These are phyloP conservation scores for Rhizophora apiculata DNA, from an alignment of 345 rosid species.

Conservation along the genomic window DNA sequence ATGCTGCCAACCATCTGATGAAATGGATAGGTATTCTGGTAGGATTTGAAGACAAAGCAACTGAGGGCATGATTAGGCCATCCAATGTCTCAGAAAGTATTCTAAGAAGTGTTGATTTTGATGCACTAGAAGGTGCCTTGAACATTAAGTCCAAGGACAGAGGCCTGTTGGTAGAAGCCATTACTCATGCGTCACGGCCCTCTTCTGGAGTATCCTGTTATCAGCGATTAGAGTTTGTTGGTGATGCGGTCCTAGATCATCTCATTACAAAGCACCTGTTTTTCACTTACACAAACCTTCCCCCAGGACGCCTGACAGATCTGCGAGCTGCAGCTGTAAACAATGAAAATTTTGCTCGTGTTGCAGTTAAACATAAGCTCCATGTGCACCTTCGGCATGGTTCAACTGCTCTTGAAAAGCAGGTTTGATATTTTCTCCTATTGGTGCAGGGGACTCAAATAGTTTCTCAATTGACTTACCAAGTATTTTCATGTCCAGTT, in stretches of 20 bases:
- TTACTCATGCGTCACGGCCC: slow-evolving; percentile 97
- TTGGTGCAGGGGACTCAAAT: background rate
- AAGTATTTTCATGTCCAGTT: background rate
- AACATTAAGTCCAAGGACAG: slow-evolving; percentile 52
- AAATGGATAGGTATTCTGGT: slow-evolving; percentile 90
- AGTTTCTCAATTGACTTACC: background rate
- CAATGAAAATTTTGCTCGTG: slow-evolving; percentile 96
- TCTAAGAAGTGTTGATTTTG: slow-evolving; percentile 75
- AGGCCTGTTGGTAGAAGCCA: slow-evolving; percentile 77
- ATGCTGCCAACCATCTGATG: slow-evolving; percentile 90
- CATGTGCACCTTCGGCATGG: slow-evolving; percentile 92
- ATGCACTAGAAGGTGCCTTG: slow-evolving; percentile 65
- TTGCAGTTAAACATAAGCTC: slow-evolving; percentile 91
- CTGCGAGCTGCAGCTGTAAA: slow-evolving; percentile 98
- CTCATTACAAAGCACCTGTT: slow-evolving; percentile 87
- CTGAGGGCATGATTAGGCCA: slow-evolving; percentile 35
- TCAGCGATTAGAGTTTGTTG: slow-evolving; percentile 94
- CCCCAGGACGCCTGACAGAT: slow-evolving; percentile 97
- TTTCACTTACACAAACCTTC: slow-evolving; percentile 83
- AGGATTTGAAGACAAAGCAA: slow-evolving; percentile 70
- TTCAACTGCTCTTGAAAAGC: slow-evolving; percentile 95
- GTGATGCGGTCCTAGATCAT: slow-evolving; percentile 97
- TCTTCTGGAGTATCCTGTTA: slow-evolving; percentile 93
- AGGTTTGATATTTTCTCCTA: slow-evolving; percentile 47
- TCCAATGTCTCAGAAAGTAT: slow-evolving; percentile 63